These are phyloP conservation scores for Cucumis hystrix DNA, from an alignment of 306 rosid genomes.

Conservation along the genomic window DNA sequence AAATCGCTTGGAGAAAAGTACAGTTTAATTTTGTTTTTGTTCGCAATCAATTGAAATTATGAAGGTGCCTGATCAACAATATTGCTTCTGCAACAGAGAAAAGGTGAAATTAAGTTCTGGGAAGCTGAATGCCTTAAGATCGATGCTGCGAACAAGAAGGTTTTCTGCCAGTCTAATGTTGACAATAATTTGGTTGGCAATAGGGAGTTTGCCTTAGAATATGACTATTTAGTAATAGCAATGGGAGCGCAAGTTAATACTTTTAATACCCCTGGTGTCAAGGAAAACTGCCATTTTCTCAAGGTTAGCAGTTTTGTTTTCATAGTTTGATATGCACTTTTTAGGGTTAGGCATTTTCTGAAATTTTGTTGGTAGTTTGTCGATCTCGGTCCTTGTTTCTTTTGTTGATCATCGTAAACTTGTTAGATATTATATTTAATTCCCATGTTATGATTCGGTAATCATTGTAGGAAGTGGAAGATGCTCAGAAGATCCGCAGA, in stretches of 20 bases:
- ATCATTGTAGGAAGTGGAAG: slow-evolving; percentile 68
- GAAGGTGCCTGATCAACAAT: not conserved
- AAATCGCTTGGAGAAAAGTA: not conserved
- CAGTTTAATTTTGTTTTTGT: not conserved
- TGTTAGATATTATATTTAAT: not conserved
- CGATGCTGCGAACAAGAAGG: slow-evolving; percentile 61
- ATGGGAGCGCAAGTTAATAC: slow-evolving; percentile 89
- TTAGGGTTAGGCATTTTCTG: not conserved
- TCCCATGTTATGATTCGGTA: slow-evolving; percentile 3
- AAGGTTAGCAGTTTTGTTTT: slow-evolving; percentile 39
- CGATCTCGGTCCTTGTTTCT: not conserved
- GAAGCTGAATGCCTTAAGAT: slow-evolving; percentile 89
- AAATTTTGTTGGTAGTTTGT: not conserved
- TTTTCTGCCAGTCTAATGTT: slow-evolving; percentile 41
- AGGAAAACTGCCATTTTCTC: slow-evolving; percentile 77
- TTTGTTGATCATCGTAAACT: not conserved
- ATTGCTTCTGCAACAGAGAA: slow-evolving; percentile 34
- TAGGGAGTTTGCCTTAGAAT: slow-evolving; percentile 58
- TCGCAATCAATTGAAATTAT: not conserved
- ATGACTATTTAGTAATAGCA: slow-evolving; percentile 76
- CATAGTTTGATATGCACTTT: not conserved
- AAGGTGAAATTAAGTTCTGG: slow-evolving; percentile 57
- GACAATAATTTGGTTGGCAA: slow-evolving; percentile 41
- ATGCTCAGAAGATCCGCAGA: slow-evolving; percentile 71
- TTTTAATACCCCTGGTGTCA: slow-evolving; percentile 84